Evolutionary conservation across 1,284 basidiomycete species (phyloP).

Genomic region (Pseudozyma thailandica): DNA sequence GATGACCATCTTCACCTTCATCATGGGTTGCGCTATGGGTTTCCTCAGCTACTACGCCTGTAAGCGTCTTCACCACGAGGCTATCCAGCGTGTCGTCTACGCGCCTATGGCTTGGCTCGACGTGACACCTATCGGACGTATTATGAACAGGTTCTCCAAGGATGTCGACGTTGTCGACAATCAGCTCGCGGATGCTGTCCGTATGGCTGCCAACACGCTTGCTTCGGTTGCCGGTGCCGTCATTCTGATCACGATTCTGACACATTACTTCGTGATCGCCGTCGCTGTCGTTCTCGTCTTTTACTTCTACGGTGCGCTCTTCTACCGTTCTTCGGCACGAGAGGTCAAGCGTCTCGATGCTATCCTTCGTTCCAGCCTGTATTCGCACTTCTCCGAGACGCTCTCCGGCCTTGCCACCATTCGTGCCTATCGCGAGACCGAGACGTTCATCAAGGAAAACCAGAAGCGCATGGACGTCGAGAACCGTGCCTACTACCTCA

Average conservation of each 20-base stretch:
- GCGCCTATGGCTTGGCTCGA: conserved; percentile 84
- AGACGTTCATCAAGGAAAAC: conserved; percentile 73
- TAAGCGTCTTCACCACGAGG: conserved; percentile 74
- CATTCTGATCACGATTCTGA: conserved; percentile 76
- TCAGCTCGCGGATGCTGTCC: conserved; percentile 68
- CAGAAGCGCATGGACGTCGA: conserved; percentile 80
- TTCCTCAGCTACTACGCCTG: conserved; percentile 76
- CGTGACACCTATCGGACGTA: conserved; percentile 82
- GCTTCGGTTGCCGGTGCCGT: conserved; percentile 73
- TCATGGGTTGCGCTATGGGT: conserved; percentile 74
- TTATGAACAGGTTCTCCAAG: conserved; percentile 79
- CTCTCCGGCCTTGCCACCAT: conserved; percentile 85
- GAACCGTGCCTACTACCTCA: conserved; percentile 89
- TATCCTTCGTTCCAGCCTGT: conserved; percentile 76
- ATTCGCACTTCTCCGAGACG: conserved; percentile 88
- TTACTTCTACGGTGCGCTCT: conserved; percentile 72
- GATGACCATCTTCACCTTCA: conserved; percentile 75
- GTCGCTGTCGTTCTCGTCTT: conserved; percentile 67
- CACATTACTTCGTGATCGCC: conserved; percentile 76
- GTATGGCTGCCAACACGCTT: conserved; percentile 66
- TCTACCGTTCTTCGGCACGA: conserved; percentile 87
- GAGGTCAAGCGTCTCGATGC: conserved; percentile 86
- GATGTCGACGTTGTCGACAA: conserved; percentile 91
- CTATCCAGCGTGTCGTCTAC: conserved; percentile 73
- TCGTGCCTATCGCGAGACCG: conserved; percentile 75